A percentile compares a stretch with the other conserved stretches of the same genome.
Evolutionary conservation across 208 protist genomes (phyloP).

Genomic region (Angomonas ambiguus): DNA sequence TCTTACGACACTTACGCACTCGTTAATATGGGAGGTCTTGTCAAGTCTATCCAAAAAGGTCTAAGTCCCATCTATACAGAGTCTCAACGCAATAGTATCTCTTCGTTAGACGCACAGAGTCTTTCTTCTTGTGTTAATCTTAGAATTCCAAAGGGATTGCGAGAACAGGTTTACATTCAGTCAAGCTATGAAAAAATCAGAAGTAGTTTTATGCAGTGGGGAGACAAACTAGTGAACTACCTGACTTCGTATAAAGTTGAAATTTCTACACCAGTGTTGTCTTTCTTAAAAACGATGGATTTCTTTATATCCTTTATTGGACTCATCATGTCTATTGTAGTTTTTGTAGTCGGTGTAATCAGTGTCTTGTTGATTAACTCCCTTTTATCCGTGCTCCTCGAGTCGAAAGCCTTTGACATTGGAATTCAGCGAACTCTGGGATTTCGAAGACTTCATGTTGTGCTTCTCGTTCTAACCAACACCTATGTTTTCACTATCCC

Average conservation of each 20-base stretch:
- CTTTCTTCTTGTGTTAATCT: conserved; percentile 42
- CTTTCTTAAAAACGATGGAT: conserved; percentile 40
- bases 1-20: not conserved
- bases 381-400: conserved; percentile 88
- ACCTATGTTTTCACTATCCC: conserved; percentile 75
- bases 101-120: conserved; percentile 4
- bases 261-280: conserved; percentile 49
- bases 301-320: conserved; percentile 89
- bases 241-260: conserved; percentile 68
- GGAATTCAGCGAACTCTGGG: conserved; percentile 92
- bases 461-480: conserved; percentile 54
- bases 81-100: not conserved
- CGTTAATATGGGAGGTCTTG: not conserved
- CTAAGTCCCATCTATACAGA: not conserved
- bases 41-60: not conserved
- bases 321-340: conserved; percentile 86
- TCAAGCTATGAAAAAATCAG: conserved; percentile 48
- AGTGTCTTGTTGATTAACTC: conserved; percentile 92
- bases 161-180: conserved; percentile 29
- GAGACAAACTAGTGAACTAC: conserved; percentile 27
- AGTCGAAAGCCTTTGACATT: conserved; percentile 91
- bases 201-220: conserved; percentile 34
- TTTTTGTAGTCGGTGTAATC: conserved; percentile 74
- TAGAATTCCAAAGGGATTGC: conserved; percentile 22
- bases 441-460: conserved; percentile 41